Conservation (phyloP, 192 early-diverging fungal species). For the Glomus cerebriforme region DNA sequence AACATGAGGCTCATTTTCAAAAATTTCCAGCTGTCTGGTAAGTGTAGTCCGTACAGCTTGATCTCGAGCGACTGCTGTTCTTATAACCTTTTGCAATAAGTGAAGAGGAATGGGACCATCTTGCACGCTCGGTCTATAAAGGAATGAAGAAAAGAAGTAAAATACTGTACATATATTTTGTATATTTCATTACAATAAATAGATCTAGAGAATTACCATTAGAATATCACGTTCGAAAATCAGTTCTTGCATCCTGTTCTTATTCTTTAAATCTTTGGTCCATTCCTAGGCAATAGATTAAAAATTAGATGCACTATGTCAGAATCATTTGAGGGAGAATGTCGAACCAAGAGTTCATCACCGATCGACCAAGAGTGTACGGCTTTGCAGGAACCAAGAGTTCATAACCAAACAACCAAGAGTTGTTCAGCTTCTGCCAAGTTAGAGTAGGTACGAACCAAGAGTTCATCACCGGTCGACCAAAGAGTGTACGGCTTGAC, state of each 20-base stretch:
- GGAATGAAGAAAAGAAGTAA: background rate
- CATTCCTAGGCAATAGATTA: background rate
- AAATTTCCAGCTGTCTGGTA: background rate
- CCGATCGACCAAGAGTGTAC: constrained; percentile 20
- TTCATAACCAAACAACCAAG: constrained; percentile 26
- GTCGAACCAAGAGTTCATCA: constrained; percentile 29
- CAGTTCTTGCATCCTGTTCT: background rate
- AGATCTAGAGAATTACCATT: constrained; percentile 7
- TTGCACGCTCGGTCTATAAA: background rate
- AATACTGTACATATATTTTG: background rate
- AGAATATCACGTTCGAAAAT: background rate
- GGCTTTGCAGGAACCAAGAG: constrained; percentile 12
- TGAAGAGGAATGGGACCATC: too few species aligned
- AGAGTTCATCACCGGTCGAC: constrained; percentile 26
- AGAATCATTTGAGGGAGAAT: constrained; percentile 11
- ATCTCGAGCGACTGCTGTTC: background rate
- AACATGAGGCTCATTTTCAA: background rate
- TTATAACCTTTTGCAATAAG: too few species aligned
- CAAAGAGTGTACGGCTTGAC: constrained; percentile 30
- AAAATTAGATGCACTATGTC: constrained; percentile 17
- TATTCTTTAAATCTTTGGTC: background rate
- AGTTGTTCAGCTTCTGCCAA: constrained; percentile 31
- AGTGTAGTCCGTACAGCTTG: background rate
- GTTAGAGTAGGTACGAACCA: constrained; percentile 26
- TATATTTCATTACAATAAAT: background rate